These are phyloP conservation scores for Chytriomyces sp. DNA, from an alignment of 192 early-diverging fungal genomes.

Conservation along the genomic window DNA sequence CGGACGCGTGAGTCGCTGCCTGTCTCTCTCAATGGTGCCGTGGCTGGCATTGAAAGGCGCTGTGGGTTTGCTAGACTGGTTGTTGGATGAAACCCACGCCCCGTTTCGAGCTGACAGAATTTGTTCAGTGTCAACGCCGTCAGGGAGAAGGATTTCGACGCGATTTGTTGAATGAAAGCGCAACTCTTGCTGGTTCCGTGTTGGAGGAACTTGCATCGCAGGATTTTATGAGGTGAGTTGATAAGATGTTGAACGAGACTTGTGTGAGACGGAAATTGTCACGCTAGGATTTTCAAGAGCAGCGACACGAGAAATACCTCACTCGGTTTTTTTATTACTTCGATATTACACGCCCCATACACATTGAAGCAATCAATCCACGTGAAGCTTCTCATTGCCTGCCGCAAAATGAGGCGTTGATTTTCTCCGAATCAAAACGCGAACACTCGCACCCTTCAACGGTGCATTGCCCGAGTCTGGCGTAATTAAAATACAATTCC, in stretches of 20 bases:
- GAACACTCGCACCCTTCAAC: background rate
- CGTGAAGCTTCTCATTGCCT: background rate
- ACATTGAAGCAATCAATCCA: background rate
- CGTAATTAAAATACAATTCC: background rate
- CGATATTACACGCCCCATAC: background rate
- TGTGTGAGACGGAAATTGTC: background rate
- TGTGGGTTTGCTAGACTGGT: background rate
- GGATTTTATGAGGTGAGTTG: background rate
- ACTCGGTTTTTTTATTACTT: too few relatives aligned
- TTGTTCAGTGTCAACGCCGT: background rate
- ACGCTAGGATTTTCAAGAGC: background rate
- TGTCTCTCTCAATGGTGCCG: background rate
- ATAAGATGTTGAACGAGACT: background rate
- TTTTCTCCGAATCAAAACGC: background rate
- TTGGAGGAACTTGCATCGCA: too few relatives aligned
- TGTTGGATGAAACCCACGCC: background rate
- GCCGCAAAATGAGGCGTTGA: background rate
- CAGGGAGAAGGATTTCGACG: slow-evolving; percentile 14
- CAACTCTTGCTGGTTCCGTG: background rate
- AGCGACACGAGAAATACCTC: too few relatives aligned
- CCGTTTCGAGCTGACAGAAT: background rate
- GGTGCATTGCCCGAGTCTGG: background rate
- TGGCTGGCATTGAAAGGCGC: too few relatives aligned
- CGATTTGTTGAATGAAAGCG: slow-evolving; percentile 19
- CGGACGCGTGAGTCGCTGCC: background rate